A percentile compares a stretch with the other conserved stretches of the same genome.
Evolutionary conservation across 2,329 filamentous ascomycete species (phyloP).

Genomic region (Xylariaceae sp.): DNA sequence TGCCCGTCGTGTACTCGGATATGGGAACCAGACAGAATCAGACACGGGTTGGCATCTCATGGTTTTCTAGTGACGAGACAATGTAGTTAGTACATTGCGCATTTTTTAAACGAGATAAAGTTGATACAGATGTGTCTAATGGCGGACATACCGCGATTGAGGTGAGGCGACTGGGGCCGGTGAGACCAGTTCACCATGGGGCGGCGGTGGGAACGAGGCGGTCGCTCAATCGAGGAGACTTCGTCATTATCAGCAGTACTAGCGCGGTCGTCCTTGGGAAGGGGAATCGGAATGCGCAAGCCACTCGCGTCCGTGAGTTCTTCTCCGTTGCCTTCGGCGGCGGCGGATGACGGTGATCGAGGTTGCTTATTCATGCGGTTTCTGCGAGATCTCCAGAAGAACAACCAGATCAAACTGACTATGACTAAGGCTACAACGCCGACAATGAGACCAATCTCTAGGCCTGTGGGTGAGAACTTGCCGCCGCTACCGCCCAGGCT

Average conservation of each 20-base stretch:
- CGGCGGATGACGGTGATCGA: background rate
- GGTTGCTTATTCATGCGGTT: slow-evolving; percentile 27
- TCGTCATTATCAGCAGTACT: slow-evolving; percentile 31
- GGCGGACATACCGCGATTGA: slow-evolving; percentile 23
- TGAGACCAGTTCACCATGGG: slow-evolving; percentile 27
- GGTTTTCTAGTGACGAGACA: background rate
- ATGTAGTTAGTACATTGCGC: background rate
- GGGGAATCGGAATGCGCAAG: slow-evolving; percentile 24
- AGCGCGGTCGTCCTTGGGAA: slow-evolving; percentile 31
- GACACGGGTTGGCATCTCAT: slow-evolving; percentile 1
- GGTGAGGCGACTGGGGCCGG: slow-evolving; percentile 21
- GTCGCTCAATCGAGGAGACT: slow-evolving; percentile 28
- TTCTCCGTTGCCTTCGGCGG: slow-evolving; percentile 7
- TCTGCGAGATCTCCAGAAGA: slow-evolving; percentile 40
- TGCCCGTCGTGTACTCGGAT: background rate
- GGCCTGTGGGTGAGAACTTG: slow-evolving; percentile 27
- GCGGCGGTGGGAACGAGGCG: slow-evolving; percentile 14
- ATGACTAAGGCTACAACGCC: slow-evolving; percentile 35
- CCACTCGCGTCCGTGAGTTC: slow-evolving; percentile 23
- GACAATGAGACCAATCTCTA: slow-evolving; percentile 42
- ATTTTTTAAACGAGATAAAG: too few species aligned
- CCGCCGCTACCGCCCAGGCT: slow-evolving; percentile 24
- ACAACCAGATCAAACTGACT: slow-evolving; percentile 35
- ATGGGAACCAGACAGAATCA: background rate
- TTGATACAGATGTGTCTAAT: background rate